phyloP scores from a whole-genome alignment of 2,329 filamentous ascomycete genomes.

The Claviceps spartinae region DNA sequence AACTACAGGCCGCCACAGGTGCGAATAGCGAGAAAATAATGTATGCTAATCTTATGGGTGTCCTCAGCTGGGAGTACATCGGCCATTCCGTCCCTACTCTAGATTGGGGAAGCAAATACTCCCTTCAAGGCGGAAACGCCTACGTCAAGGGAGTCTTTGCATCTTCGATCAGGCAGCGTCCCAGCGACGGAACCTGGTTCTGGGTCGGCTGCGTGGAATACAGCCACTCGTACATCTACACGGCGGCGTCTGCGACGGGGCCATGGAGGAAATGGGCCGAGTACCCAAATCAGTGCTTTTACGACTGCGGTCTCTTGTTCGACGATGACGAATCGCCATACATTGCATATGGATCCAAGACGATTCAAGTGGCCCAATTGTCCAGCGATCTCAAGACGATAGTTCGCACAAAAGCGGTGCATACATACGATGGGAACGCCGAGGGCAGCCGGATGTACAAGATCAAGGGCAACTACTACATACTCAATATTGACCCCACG shows the following conservation, averaged over 20 bases:
- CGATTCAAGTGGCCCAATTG: not conserved
- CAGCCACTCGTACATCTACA: not conserved
- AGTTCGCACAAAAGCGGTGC: not conserved
- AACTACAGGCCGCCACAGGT: too few species aligned
- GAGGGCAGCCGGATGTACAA: constrained; percentile 1
- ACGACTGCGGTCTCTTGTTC: not conserved
- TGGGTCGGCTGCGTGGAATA: constrained; percentile 1
- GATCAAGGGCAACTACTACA: constrained; percentile 1
- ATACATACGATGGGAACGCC: not conserved
- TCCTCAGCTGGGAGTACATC: not conserved
- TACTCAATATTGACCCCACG: not conserved
- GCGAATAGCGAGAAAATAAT: not conserved
- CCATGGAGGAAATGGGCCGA: not conserved
- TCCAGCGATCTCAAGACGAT: not conserved
- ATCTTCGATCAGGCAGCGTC: not conserved
- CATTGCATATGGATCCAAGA: not conserved
- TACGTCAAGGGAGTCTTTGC: not conserved
- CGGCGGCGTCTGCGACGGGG: not conserved
- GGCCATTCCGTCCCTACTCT: not conserved
- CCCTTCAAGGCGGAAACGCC: not conserved
- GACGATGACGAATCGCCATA: not conserved
- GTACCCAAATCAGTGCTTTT: not conserved
- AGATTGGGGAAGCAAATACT: not conserved
- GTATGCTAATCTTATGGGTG: not conserved
- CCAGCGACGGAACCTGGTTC: not conserved